Evolutionary conservation across 2,329 filamentous ascomycete species (phyloP).

Genomic region (Tetracladium maxilliforme): DNA sequence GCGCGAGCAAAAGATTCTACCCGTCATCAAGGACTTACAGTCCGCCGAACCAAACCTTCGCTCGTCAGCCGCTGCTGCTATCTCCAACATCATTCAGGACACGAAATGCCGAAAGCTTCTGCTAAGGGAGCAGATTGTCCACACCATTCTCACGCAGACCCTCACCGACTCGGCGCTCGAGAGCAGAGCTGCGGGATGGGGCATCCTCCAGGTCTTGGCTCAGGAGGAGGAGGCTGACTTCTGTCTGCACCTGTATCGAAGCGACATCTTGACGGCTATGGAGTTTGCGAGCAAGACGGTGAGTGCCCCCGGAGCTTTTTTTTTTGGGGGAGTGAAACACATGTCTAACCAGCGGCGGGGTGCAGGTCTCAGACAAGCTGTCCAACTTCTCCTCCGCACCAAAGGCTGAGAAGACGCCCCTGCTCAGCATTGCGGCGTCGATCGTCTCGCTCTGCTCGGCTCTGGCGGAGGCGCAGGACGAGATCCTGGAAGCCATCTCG

Average conservation of each 20-base stretch:
- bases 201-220: conserved; percentile 44
- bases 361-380: too few species aligned
- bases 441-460: conserved; percentile 35
- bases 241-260: conserved; percentile 47
- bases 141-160: conserved; percentile 46
- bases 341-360: conserved; percentile 1
- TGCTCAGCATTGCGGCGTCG: too few species aligned
- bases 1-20: conserved; percentile 47
- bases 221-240: conserved; percentile 53
- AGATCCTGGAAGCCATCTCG: conserved; percentile 40
- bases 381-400: conserved; percentile 33
- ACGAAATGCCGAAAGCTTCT: conserved; percentile 47
- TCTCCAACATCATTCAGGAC: conserved; percentile 48
- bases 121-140: conserved; percentile 50
- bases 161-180: conserved; percentile 48
- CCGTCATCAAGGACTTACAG: conserved; percentile 44
- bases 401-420: conserved; percentile 39
- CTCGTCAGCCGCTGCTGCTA: conserved; percentile 40
- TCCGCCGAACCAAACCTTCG: conserved; percentile 44
- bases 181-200: conserved; percentile 52
- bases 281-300: conserved; percentile 39
- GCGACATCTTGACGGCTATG: conserved; percentile 45
- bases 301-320: conserved; percentile 16
- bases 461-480: conserved; percentile 43
- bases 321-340: conserved; percentile 3